phyloP scores from a whole-genome alignment of 495 filamentous ascomycete genomes.

The Penicillium silybi region DNA sequence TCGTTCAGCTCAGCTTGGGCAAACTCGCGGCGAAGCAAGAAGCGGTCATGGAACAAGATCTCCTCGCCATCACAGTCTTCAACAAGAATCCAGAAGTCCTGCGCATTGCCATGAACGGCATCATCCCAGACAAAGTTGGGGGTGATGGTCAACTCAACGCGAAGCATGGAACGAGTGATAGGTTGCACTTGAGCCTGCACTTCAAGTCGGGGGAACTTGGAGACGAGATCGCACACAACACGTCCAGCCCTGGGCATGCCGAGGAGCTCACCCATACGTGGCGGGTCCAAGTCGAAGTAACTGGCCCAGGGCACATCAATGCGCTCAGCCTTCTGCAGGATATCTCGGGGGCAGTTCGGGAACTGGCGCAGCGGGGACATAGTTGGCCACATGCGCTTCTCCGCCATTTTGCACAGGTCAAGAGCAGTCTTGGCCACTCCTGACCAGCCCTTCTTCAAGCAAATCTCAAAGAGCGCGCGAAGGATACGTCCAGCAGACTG shows the following conservation, averaged over 20 bases:
- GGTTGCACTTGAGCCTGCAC: conserved; percentile 91
- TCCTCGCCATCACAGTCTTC: conserved; percentile 98
- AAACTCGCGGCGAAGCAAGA: conserved; percentile 83
- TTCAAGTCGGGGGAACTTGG: conserved; percentile 90
- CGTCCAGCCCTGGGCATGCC: conserved; percentile 88
- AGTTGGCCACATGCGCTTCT: conserved; percentile 98
- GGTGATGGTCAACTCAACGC: conserved; percentile 86
- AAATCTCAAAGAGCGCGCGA: conserved; percentile 93
- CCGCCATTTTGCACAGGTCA: conserved; percentile 97
- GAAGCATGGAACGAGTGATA: conserved; percentile 92
- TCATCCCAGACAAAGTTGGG: conserved; percentile 98
- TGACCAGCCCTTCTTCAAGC: conserved; percentile 92
- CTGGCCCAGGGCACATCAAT: conserved; percentile 91
- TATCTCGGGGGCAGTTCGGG: conserved; percentile 72
- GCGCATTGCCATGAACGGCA: conserved; percentile 75
- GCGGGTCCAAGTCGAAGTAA: conserved; percentile 95
- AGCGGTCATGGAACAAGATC: conserved; percentile 93
- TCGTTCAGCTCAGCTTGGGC: conserved; percentile 78
- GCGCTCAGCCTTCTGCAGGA: conserved; percentile 86
- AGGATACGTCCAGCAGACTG: conserved; percentile 96
- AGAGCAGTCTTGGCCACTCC: conserved; percentile 89
- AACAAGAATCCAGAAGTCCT: conserved; percentile 95
- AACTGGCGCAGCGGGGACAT: conserved; percentile 96
- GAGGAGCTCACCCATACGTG: conserved; percentile 93
- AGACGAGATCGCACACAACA: conserved; percentile 75